Evolutionary conservation across 176 grass and related monocot species (phyloP).

Genomic region (Avena sativa): DNA sequence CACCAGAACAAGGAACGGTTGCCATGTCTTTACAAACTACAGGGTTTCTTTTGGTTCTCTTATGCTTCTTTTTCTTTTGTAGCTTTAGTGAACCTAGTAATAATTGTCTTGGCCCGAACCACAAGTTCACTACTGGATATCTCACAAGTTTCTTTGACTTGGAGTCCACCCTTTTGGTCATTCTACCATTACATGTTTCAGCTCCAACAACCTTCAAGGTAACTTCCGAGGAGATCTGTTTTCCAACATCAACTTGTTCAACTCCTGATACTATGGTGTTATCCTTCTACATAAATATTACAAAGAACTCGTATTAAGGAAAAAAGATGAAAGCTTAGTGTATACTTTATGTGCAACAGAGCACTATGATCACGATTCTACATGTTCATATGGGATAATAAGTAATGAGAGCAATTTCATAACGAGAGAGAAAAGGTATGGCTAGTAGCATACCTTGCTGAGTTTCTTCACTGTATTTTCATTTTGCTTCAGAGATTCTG

Average conservation of each 20-base stretch:
- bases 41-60: conserved; percentile 51
- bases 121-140: conserved; percentile 56
- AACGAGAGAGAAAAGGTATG: background rate
- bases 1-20: conserved; percentile 37
- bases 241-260: background rate
- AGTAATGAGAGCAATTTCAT: background rate
- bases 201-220: background rate
- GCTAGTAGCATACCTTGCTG: conserved; percentile 30
- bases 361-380: background rate
- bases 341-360: background rate
- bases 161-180: conserved; percentile 30
- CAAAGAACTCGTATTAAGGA: background rate
- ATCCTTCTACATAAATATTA: conserved; percentile 49
- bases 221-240: conserved; percentile 24
- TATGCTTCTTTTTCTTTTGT: conserved; percentile 57
- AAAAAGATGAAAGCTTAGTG: background rate
- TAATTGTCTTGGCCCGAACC: conserved; percentile 58
- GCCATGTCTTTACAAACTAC: conserved; percentile 33
- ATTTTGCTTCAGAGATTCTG: conserved; percentile 34
- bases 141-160: conserved; percentile 69
- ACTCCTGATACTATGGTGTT: conserved; percentile 9
- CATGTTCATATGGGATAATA: background rate
- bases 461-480: conserved; percentile 6
- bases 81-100: conserved; percentile 59
- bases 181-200: conserved; percentile 23